Evolutionary conservation across 805 yeast genomes (phyloP).

Genomic region (Saturnispora saitoi): DNA sequence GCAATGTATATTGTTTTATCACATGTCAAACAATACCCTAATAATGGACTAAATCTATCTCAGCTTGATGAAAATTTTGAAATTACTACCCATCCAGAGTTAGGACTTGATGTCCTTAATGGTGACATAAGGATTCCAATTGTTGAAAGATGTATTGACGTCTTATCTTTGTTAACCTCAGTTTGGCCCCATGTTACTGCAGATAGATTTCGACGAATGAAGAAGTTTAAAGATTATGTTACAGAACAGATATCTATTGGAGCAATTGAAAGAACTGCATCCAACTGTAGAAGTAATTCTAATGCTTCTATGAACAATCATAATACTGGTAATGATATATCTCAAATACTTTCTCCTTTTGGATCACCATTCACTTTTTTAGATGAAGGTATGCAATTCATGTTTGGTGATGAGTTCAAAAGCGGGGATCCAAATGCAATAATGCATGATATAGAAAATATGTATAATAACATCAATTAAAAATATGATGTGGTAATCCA

Average conservation of each 20-base stretch:
- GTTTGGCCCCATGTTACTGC: slow-evolving; percentile 16
- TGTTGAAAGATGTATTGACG: slow-evolving; percentile 11
- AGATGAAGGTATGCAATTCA: slow-evolving; percentile 13
- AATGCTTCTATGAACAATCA: not conserved
- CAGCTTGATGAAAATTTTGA: slow-evolving; percentile 9
- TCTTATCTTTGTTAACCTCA: slow-evolving; percentile 4
- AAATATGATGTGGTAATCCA: too few species aligned
- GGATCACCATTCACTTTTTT: slow-evolving; percentile 6
- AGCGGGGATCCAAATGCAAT: not conserved
- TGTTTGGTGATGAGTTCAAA: slow-evolving; percentile 9
- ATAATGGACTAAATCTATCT: slow-evolving; percentile 10
- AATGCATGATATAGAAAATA: slow-evolving; percentile 3
- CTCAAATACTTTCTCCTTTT: not conserved
- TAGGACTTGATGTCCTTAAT: slow-evolving; percentile 10
- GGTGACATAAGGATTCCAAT: slow-evolving; percentile 15
- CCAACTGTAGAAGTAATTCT: not conserved
- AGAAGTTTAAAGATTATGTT: slow-evolving; percentile 11
- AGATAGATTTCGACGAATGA: slow-evolving; percentile 15
- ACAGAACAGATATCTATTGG: not conserved
- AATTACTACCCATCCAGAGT: slow-evolving; percentile 10
- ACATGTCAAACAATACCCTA: slow-evolving; percentile 15
- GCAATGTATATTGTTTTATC: slow-evolving; percentile 19
- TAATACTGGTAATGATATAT: not conserved
- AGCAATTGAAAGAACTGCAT: not conserved
- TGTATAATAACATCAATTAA: not conserved